Base-by-base conservation (phyloP, 352 stramenopile species). In the Phytophthora lateralis region DNA sequence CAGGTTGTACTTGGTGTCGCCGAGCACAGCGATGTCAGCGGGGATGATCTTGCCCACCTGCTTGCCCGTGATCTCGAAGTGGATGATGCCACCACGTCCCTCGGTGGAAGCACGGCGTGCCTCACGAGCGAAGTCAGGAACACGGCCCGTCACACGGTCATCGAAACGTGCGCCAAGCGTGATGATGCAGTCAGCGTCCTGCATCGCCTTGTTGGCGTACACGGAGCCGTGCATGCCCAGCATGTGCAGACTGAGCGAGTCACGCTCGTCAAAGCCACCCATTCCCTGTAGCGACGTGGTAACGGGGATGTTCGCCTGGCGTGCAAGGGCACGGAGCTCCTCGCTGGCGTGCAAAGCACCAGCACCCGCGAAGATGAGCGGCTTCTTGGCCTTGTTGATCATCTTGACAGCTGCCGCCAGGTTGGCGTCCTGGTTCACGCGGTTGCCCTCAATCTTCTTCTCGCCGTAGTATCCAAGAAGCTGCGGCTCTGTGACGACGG, bases 211-310 rank as follows among this genome's bases (percentile, higher is more conserved):
- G 81, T 99, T 99, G 37, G 96, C 95, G 61, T 97, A 98, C 39
- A 96, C 91, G 18, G 96, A 97, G 6, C 95, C 96, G 77, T 99
- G 96, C 96, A 99, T 99, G 37, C 96, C 95, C 32, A 99, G 76
- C 93, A 99, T 98, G 69, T 98, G 96, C 48, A 98, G 82, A 76
- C 93, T 97, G 15, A 99, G 86, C 38, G 87, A 76, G 71, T 98
- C 87, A 41, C 92, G 78, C 68, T 99, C 96, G 53, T 98, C 94
- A 55, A 98, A 99, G 6, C 79, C 78, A 34, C 96, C 96, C 70
- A 99, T 89, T 14, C 89, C 96, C 66, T 95, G 95, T 27, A 99
- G 80, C 55, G 96, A 97, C 7, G 95, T 98, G 6, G 95, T 97
- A 34, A 99, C 93, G 17, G 96, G 96, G 61, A 99, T 98, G 59